Base-by-base conservation (phyloP, 139 green algal species). In the Coelastrella sp. region DNA sequence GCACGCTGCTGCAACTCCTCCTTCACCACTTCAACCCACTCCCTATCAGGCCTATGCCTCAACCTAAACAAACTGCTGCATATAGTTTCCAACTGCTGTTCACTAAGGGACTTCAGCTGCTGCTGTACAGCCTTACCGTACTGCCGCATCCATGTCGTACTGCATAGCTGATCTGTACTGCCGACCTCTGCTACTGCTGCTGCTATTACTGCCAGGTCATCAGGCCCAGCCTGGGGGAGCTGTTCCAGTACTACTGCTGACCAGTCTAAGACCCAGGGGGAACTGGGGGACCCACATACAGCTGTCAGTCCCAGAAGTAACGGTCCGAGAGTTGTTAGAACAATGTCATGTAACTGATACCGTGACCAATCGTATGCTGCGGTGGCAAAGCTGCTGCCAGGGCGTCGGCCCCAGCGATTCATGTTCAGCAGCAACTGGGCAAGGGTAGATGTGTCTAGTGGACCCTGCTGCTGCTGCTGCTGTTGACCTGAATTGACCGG, bases 301-400 rank as follows among this genome's bases (percentile, higher is more conserved):
- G 23, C 30, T 2, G 32, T 57, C 35, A 82, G 40, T 11, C 75
- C 51, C 25, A 71, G 23, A 9, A 82, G 35, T 40, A 82, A 60
- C 23, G 75, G 75, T 59, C 75, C 75, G 19, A 82, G 35, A 21
- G 51, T 51, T 69, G 75, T 21, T 32, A 71, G 21, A n/a, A 53
- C 34, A 38, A 35, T 32, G 60, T 19, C 1, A 30, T 34, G 8
- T 19, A 82, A n/a, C 21, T 71, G 75, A 35, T 82, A 53, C 1
- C 75, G 30, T 53, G 75, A 82, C 75, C 75, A 82, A 35, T 82
- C 75, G 19, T 30, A 53, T n/a, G 48, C 75, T 66, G 75, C 53
- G 5, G 75, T 27, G 0, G 53, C 35, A 53, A 69, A 82, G n/a
- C 25, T 40, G 23, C 34, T 30, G 5, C 75, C 75, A 30, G 53